Percentiles rank a stretch among this genome's conserved stretches.
Evolutionary conservation across 2,329 filamentous ascomycete genomes (phyloP).

Genomic region (Teratosphaeria zuluensis): DNA sequence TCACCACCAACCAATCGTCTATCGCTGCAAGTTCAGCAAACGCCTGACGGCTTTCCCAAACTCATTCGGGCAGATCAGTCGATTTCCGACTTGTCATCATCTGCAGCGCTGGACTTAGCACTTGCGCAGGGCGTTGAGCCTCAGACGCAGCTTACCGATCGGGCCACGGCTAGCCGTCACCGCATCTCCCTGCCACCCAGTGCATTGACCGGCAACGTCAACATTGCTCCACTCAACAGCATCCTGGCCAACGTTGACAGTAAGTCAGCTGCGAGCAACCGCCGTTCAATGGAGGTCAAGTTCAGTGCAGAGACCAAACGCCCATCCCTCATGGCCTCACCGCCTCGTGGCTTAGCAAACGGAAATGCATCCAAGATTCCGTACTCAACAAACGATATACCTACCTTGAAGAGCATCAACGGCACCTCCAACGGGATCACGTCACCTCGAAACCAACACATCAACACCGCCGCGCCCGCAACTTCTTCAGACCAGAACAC

Average conservation of each 20-base stretch:
- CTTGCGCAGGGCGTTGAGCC: conserved; percentile 57
- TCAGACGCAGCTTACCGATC: conserved; percentile 55
- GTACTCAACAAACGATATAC: conserved; percentile 82
- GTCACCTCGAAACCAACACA: conserved; percentile 15
- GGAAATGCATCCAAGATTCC: conserved; percentile 54
- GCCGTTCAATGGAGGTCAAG: conserved; percentile 40
- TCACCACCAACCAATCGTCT: conserved; percentile 51
- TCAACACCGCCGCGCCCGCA: conserved; percentile 25
- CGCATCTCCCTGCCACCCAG: conserved; percentile 31
- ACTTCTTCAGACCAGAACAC: conserved; percentile 30
- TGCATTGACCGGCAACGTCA: conserved; percentile 24
- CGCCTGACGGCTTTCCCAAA: conserved; percentile 80
- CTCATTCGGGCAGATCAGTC: conserved; percentile 57
- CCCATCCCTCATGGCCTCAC: conserved; percentile 46
- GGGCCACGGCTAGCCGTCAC: conserved; percentile 37
- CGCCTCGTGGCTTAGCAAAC: conserved; percentile 45
- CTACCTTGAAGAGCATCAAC: conserved; percentile 66
- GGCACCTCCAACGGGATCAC: conserved; percentile 40
- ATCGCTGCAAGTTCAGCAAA: conserved; percentile 55
- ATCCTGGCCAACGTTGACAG: conserved; percentile 30
- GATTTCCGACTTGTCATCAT: conserved; percentile 45
- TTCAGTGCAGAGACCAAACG: conserved; percentile 36
- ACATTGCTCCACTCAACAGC: conserved; percentile 29
- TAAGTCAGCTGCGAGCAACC: conserved; percentile 33
- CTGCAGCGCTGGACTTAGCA: conserved; percentile 68